Conservation (phyloP, 768 basidiomycete species). For the Russula foetens region DNA sequence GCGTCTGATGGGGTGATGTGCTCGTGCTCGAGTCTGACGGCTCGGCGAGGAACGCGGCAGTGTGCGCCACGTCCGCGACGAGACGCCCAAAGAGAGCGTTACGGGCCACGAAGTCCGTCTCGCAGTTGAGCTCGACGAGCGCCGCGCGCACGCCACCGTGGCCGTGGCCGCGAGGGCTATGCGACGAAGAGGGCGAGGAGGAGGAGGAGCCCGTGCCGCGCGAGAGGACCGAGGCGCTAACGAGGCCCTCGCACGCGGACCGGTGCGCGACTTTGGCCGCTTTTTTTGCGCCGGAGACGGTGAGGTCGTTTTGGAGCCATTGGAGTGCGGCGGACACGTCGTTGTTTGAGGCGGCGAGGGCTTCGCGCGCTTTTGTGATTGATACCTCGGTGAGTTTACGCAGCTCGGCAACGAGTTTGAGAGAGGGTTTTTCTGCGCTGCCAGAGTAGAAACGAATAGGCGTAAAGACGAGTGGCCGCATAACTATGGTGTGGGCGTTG, state of each 20-base stretch:
- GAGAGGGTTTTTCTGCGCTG: slow-evolving; percentile 43
- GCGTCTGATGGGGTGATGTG: neutral
- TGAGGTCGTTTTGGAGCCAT: slow-evolving; percentile 76
- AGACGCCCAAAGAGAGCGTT: slow-evolving; percentile 76
- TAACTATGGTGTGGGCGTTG: too few species aligned
- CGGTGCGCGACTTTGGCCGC: slow-evolving; percentile 80
- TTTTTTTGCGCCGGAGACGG: slow-evolving; percentile 62
- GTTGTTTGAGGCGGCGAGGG: slow-evolving; percentile 66
- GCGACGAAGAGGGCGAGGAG: neutral
- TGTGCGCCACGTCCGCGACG: slow-evolving; percentile 74
- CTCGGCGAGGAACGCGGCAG: slow-evolving; percentile 64
- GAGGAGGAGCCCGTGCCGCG: slow-evolving; percentile 38
- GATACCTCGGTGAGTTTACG: slow-evolving; percentile 77
- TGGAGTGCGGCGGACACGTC: slow-evolving; percentile 63
- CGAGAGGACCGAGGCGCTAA: slow-evolving; percentile 70
- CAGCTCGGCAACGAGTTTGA: slow-evolving; percentile 79
- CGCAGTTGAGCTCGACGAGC: slow-evolving; percentile 91
- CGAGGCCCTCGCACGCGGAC: slow-evolving; percentile 66
- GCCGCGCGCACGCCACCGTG: slow-evolving; percentile 57
- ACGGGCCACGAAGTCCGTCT: slow-evolving; percentile 92
- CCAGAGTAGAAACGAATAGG: slow-evolving; percentile 46
- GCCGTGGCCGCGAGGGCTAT: neutral
- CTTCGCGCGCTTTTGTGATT: slow-evolving; percentile 82
- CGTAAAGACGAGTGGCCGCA: neutral
- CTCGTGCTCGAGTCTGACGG: slow-evolving; percentile 21